Conservation (phyloP, 1,139 yeast genomes). For the Suhomyces wounanorum region DNA sequence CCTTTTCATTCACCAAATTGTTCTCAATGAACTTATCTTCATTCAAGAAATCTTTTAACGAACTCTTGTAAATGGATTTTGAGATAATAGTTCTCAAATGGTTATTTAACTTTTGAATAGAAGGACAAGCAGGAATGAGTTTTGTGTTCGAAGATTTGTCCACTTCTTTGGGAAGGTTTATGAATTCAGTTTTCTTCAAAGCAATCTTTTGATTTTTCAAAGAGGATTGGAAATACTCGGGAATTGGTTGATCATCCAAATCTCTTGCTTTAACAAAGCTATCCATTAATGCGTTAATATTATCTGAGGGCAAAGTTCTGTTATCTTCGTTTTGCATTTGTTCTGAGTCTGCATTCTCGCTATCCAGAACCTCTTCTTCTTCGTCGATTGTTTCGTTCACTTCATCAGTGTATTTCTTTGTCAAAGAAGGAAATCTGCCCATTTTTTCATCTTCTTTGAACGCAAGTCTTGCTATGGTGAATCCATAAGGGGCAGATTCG, state of each 20-base stretch:
- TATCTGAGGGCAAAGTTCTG: conserved; percentile 9
- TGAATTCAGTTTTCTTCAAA: conserved; percentile 12
- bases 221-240: conserved; percentile 1
- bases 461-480: conserved; percentile 58
- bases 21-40: conserved; percentile 29
- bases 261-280: conserved; percentile 27
- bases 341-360: conserved; percentile 6
- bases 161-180: conserved; percentile 14
- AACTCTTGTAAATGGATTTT: conserved; percentile 28
- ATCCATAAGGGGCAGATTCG: conserved; percentile 26
- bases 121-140: conserved; percentile 33
- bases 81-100: conserved; percentile 29
- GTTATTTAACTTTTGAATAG: conserved; percentile 29
- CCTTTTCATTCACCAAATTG: conserved; percentile 23
- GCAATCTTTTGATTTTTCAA: conserved; percentile 14
- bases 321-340: conserved; percentile 4
- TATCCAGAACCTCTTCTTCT: conserved; percentile 6
- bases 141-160: conserved; percentile 17
- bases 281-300: conserved; percentile 29
- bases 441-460: conserved; percentile 75
- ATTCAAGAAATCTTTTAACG: conserved; percentile 23
- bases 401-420: conserved; percentile 23
- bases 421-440: conserved; percentile 58
- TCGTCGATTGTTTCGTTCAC: conserved; percentile 1
- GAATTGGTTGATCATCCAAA: conserved; percentile 19